These are phyloP conservation scores for Pseudogymnoascus sp. DNA, from an alignment of 2,329 filamentous ascomycete genomes.

Conservation along the genomic window DNA sequence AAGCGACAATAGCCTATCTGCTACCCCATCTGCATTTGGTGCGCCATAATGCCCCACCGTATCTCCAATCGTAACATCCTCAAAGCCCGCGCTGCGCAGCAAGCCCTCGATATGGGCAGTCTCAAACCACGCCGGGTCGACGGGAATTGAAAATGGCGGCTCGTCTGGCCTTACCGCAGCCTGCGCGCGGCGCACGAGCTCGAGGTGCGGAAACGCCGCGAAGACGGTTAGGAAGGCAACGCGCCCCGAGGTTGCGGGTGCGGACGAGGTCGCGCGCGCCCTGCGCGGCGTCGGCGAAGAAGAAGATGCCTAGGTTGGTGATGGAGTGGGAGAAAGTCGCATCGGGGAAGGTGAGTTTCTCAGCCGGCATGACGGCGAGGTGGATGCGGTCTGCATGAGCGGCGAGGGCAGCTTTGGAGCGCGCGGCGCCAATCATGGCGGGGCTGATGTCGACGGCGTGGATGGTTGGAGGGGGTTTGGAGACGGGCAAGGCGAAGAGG, in stretches of 20 bases:
- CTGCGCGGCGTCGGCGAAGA: conserved; percentile 27
- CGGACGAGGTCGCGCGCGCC: conserved; percentile 34
- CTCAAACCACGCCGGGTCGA: not conserved
- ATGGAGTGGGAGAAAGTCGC: conserved; percentile 33
- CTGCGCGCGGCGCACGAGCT: not conserved
- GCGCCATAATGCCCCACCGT: not conserved
- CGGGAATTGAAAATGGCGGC: not conserved
- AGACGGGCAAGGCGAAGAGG: conserved; percentile 9
- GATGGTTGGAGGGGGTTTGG: conserved; percentile 11
- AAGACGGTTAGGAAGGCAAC: conserved; percentile 31
- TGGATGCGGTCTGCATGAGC: conserved; percentile 11
- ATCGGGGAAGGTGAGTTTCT: conserved; percentile 25
- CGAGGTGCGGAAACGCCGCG: not conserved
- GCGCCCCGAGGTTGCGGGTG: conserved; percentile 33
- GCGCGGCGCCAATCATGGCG: conserved; percentile 20
- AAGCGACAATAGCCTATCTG: not conserved
- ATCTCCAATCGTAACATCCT: not conserved
- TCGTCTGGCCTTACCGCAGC: not conserved
- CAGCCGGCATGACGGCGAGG: conserved; percentile 20
- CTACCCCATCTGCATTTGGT: not conserved
- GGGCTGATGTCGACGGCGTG: conserved; percentile 19
- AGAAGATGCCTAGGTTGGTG: conserved; percentile 36
- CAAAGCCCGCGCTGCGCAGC: not conserved
- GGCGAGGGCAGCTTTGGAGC: conserved; percentile 14
- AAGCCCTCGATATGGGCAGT: not conserved